Base-by-base conservation (phyloP, 2,329 filamentous ascomycete genomes). In the Aspergillus viridinutans region DNA sequence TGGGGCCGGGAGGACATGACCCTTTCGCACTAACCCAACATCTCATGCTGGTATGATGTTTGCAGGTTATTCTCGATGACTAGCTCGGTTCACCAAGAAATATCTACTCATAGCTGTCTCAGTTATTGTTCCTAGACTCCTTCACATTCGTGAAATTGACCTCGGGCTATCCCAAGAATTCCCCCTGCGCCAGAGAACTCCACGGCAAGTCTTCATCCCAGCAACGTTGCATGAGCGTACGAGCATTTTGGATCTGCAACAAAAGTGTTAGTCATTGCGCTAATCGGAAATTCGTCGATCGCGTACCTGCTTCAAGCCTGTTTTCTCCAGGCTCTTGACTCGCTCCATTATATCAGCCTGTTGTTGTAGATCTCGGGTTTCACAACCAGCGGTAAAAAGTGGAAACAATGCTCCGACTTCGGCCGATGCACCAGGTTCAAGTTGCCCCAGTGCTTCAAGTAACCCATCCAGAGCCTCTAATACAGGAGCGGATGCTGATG, bases 321-420 rank as follows among this genome's bases (percentile, higher is more conserved):
- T 86, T 4, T 81, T 84, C 74, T 93, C 89, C 1, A 90, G 83
- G 20, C 81, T 81, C 68, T 80, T 78, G 67, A 94, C 79, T 50
- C 90, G 79, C 62, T 85, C 82, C 65, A 90, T 76, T 40, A 93
- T 84, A 65, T 84, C 80, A 25, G 76, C 74, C 51, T 85, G 79
- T 63, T 88, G 83, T 2, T 72, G 73, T 35, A 77, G 66, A 50
- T 85, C 81, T 55, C 76, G 76, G 1, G 86, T 85, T 70, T 94
- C 89, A 62, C 89, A 92, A 0, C 90, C 90, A 1, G 90, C 90
- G 1, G 89, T 90, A 72, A 94, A 94, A 75, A 94, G 85, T 0
- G 90, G 90, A 62, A 94, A 92, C 42, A 94, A 72, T 20, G 90
- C 76, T 66, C 89, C 90, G 8, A 85, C 86, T 72, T 93, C 90